Percentiles rank a stretch among this genome's conserved stretches.
These are phyloP conservation scores for Phytopythium oedochilum DNA, from an alignment of 352 stramenopile genomes.

Conservation along the genomic window DNA sequence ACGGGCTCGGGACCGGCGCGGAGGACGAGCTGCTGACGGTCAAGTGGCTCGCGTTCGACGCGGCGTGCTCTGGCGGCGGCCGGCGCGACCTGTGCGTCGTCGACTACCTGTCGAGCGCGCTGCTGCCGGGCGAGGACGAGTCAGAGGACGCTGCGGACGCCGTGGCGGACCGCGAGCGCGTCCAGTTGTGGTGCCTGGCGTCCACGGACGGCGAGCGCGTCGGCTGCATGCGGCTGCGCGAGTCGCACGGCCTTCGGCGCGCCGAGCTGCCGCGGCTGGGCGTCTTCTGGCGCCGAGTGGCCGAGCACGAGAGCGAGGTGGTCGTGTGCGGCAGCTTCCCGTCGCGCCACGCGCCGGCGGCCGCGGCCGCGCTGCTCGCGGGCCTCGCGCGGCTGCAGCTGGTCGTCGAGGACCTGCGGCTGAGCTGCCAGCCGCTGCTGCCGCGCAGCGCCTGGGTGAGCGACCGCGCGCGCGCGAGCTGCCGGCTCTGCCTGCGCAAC, in stretches of 20 bases:
- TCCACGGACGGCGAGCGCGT: conserved; percentile 67
- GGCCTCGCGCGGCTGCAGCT: conserved; percentile 50
- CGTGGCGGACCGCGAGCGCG: conserved; percentile 29
- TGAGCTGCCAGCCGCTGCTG: conserved; percentile 73
- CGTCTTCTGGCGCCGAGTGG: conserved; percentile 67
- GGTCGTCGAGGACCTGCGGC: conserved; percentile 68
- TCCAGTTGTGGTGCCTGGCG: conserved; percentile 77
- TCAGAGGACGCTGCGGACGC: not conserved
- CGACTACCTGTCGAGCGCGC: conserved; percentile 67
- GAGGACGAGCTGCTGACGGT: conserved; percentile 58
- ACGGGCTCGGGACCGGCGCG: conserved; percentile 23
- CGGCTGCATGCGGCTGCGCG: conserved; percentile 72
- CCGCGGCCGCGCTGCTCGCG: conserved; percentile 44
- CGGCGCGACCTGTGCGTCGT: conserved; percentile 70
- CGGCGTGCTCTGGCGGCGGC: conserved; percentile 35
- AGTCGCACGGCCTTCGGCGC: conserved; percentile 57
- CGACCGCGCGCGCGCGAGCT: conserved; percentile 62
- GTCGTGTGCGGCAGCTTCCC: conserved; percentile 77
- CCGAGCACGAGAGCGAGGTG: conserved; percentile 70
- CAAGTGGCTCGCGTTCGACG: conserved; percentile 77
- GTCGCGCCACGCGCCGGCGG: conserved; percentile 57
- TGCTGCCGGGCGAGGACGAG: conserved; percentile 51
- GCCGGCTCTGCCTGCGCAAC: conserved; percentile 74
- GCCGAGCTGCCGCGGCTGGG: conserved; percentile 59
- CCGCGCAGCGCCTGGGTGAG: conserved; percentile 74